Evolutionary conservation across 768 basidiomycete genomes (phyloP).

Genomic region (Suillus plorans): DNA sequence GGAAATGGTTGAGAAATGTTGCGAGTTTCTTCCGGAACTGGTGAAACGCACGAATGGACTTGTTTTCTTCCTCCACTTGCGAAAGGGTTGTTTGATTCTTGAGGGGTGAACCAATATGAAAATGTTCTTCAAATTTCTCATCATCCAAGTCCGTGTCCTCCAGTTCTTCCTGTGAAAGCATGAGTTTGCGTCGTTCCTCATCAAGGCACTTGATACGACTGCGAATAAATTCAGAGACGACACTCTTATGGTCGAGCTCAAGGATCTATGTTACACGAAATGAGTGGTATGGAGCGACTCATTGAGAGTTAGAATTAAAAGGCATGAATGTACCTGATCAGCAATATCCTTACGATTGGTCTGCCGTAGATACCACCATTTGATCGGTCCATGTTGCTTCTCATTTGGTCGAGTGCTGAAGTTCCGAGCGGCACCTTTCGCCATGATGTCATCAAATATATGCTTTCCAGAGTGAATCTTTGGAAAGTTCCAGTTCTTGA

Average conservation of each 20-base stretch:
- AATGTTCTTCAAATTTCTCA: not conserved
- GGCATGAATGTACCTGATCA: not conserved
- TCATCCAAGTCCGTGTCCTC: not conserved
- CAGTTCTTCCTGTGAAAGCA: not conserved
- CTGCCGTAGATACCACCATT: not conserved
- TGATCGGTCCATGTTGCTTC: not conserved
- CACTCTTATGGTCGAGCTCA: not conserved
- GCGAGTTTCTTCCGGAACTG: slow-evolving; percentile 6
- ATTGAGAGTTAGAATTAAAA: not conserved
- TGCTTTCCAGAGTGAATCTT: not conserved
- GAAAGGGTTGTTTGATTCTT: not conserved
- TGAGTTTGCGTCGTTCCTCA: not conserved
- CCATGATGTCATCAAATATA: not conserved
- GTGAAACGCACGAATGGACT: slow-evolving; percentile 1
- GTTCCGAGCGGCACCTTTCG: not conserved
- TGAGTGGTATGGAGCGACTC: not conserved
- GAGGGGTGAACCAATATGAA: not conserved
- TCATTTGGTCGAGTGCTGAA: not conserved
- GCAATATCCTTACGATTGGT: not conserved
- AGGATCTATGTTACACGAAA: not conserved
- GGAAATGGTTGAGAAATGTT: slow-evolving; percentile 1
- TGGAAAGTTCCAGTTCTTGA: slow-evolving; percentile 4
- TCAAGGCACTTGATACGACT: not conserved
- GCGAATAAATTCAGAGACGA: not conserved
- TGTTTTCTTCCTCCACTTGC: slow-evolving; percentile 4